Percentiles rank a stretch among this genome's conserved stretches.
Conservation (phyloP, 2,329 filamentous ascomycete species). For the Akanthomyces muscarius region DNA sequence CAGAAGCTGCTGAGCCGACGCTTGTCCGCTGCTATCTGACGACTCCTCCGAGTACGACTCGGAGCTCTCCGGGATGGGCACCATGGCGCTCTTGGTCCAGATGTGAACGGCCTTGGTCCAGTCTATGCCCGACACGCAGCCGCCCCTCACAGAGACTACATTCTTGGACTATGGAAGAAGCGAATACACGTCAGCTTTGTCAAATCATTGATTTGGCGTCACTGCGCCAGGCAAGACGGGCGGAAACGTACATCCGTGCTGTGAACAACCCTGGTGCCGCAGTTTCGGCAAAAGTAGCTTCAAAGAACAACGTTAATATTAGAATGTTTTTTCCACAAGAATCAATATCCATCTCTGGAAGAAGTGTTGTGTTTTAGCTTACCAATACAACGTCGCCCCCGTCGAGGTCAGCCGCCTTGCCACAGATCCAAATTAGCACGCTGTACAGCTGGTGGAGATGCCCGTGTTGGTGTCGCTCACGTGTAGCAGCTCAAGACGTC, state of each 20-base stretch:
- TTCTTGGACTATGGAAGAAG: conserved; percentile 51
- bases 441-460: background rate
- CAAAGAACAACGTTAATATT: conserved; percentile 23
- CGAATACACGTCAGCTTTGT: conserved; percentile 48
- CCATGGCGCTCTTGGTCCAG: conserved; percentile 63
- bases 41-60: conserved; percentile 55
- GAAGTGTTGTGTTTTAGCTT: conserved; percentile 20
- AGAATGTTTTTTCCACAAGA: no score
- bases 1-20: conserved; percentile 1
- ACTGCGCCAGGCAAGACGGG: background rate
- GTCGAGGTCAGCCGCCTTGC: conserved; percentile 52
- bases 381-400: conserved; percentile 57
- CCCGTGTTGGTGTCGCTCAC: conserved; percentile 34
- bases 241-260: conserved; percentile 46
- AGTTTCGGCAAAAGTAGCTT: conserved; percentile 61
- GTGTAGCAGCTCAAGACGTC: conserved; percentile 51
- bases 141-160: conserved; percentile 62
- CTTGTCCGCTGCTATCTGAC: conserved; percentile 18
- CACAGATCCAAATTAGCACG: background rate
- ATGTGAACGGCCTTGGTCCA: conserved; percentile 61
- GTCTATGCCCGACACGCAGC: conserved; percentile 60
- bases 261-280: conserved; percentile 64
- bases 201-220: no score
- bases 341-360: no score
- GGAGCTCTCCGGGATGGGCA: conserved; percentile 62